phyloP scores from a whole-genome alignment of 495 filamentous ascomycete genomes.

The Tuber calosporum region DNA sequence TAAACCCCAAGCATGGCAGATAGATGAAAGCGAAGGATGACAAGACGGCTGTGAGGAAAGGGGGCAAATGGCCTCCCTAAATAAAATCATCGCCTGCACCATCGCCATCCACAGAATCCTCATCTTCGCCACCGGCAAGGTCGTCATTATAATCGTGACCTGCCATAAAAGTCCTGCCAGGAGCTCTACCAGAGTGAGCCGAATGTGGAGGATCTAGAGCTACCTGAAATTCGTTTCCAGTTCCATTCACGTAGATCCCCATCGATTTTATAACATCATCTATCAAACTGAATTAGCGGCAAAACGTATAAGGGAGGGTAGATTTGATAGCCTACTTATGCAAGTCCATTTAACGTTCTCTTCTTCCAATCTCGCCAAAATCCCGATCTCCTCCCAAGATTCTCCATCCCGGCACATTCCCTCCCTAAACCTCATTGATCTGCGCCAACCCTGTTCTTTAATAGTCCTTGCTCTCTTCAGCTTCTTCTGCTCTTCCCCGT shows the following conservation, averaged over 20 bases:
- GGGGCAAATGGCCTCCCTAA: neutral
- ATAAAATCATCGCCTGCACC: neutral
- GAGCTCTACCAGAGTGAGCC: neutral
- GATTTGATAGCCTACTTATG: slow-evolving; percentile 22
- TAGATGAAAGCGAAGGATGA: neutral
- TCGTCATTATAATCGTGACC: neutral
- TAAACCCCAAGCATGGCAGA: neutral
- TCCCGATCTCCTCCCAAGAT: slow-evolving; percentile 32
- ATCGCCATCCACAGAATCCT: neutral
- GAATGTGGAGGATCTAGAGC: neutral
- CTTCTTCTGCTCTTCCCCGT: slow-evolving; percentile 36
- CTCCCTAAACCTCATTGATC: slow-evolving; percentile 16
- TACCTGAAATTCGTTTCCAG: neutral
- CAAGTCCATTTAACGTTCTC: slow-evolving; percentile 30
- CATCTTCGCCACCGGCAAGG: neutral
- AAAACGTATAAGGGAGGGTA: neutral
- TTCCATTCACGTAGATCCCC: neutral
- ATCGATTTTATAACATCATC: neutral
- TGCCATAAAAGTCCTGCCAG: neutral
- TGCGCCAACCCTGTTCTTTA: slow-evolving; percentile 25
- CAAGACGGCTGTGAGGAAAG: neutral
- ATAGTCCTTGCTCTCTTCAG: slow-evolving; percentile 27
- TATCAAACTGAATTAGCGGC: neutral
- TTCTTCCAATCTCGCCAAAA: slow-evolving; percentile 29
- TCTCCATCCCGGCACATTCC: slow-evolving; percentile 30